Evolutionary conservation across 2,329 filamentous ascomycete species (phyloP).

Genomic region (Diaporthe destruens): DNA sequence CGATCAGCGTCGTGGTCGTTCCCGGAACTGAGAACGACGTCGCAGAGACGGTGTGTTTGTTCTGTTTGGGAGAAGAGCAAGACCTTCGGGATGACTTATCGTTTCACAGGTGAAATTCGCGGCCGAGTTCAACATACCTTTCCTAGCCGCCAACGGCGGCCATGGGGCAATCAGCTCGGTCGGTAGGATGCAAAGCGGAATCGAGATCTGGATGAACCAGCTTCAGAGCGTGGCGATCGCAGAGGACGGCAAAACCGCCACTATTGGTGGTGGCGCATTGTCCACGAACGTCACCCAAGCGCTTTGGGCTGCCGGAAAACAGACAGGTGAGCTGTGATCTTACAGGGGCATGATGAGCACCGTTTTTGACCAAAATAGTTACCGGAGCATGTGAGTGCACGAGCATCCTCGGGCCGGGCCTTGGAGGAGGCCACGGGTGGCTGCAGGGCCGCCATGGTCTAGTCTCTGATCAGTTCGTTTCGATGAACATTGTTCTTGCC

Average conservation of each 20-base stretch:
- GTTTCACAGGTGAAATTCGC: slow-evolving; percentile 59
- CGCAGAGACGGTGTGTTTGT: slow-evolving; percentile 55
- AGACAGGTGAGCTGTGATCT: slow-evolving; percentile 44
- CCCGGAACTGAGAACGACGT: slow-evolving; percentile 63
- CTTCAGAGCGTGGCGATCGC: slow-evolving; percentile 58
- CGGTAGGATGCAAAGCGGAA: slow-evolving; percentile 61
- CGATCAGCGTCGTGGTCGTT: slow-evolving; percentile 60
- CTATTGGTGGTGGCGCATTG: slow-evolving; percentile 60
- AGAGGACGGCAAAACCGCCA: slow-evolving; percentile 59
- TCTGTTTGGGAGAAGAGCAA: slow-evolving; percentile 29
- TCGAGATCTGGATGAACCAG: slow-evolving; percentile 62
- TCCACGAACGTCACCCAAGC: slow-evolving; percentile 60
- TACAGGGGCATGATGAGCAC: too few species aligned
- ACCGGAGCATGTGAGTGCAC: slow-evolving; percentile 66
- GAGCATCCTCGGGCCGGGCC: slow-evolving; percentile 56
- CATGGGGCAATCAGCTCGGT: slow-evolving; percentile 65
- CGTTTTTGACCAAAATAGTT: slow-evolving; percentile 46
- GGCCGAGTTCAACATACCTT: slow-evolving; percentile 59
- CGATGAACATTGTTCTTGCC: slow-evolving; percentile 64
- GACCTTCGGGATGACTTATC: not conserved
- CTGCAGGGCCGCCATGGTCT: slow-evolving; percentile 67
- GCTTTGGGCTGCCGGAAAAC: slow-evolving; percentile 64
- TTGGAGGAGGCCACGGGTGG: slow-evolving; percentile 70
- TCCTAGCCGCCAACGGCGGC: slow-evolving; percentile 65
- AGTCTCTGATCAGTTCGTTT: slow-evolving; percentile 65